Evolutionary conservation across 208 protist genomes (phyloP).

Genomic region (Acanthamoeba triangularis): DNA sequence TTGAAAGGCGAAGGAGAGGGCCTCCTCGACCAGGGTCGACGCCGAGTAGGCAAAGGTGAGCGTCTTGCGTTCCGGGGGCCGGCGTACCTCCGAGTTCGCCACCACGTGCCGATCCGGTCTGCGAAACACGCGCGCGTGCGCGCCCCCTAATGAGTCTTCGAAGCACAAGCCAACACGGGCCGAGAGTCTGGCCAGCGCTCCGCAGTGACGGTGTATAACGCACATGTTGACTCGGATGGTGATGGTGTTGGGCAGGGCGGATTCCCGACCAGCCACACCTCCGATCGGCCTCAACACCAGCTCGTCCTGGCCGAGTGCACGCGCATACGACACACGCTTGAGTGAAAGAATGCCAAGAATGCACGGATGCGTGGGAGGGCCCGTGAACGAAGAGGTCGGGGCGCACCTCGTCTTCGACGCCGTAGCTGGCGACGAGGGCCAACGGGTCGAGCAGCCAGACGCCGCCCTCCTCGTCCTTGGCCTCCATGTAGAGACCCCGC

Average conservation of each 20-base stretch:
- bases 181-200: neutral
- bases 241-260: neutral
- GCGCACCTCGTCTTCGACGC: constrained; percentile 18
- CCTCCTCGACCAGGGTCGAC: constrained; percentile 30
- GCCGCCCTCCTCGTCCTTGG: constrained; percentile 21
- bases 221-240: neutral
- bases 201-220: neutral
- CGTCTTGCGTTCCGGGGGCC: neutral
- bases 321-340: too few relatives aligned
- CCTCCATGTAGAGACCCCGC: neutral
- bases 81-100: neutral
- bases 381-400: neutral
- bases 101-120: neutral
- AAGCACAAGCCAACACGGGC: neutral
- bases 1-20: constrained; percentile 38
- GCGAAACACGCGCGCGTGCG: neutral
- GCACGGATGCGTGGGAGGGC: neutral
- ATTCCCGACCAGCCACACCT: neutral
- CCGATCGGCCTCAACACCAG: neutral
- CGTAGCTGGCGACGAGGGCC: constrained; percentile 1
- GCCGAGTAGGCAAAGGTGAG: constrained; percentile 17
- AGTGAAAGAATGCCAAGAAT: neutral
- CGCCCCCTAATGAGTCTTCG: too few relatives aligned
- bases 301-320: neutral
- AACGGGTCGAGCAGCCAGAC: constrained; percentile 19